Evolutionary conservation across 495 filamentous ascomycete genomes (phyloP).

Genomic region (Hypoxylon crocopeplum): DNA sequence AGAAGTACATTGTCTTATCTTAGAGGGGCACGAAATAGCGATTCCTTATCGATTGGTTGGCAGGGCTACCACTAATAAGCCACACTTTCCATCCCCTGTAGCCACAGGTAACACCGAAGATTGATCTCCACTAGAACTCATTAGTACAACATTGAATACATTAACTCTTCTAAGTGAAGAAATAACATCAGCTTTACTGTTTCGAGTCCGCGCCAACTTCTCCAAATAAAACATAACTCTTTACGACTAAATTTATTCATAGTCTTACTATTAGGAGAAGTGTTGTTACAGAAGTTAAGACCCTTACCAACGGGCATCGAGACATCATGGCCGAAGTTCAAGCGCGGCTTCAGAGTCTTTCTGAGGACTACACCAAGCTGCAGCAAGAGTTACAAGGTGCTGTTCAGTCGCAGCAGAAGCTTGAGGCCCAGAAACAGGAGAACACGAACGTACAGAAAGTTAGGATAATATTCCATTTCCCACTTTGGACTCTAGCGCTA

Average conservation of each 20-base stretch:
- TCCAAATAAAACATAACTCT: no score
- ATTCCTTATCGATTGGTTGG: slow-evolving; percentile 31
- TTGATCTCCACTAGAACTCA: no score
- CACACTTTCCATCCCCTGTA: slow-evolving; percentile 7
- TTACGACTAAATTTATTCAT: no score
- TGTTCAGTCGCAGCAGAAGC: slow-evolving; percentile 84
- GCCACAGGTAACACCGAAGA: slow-evolving; percentile 13
- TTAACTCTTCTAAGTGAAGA: no score
- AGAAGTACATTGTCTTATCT: slow-evolving; percentile 6
- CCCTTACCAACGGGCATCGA: background rate
- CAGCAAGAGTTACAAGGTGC: slow-evolving; percentile 82
- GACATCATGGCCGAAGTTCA: slow-evolving; percentile 57
- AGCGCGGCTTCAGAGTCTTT: slow-evolving; percentile 74
- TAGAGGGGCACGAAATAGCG: slow-evolving; percentile 28
- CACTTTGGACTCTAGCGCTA: slow-evolving; percentile 8
- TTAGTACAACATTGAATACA: no score
- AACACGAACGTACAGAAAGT: slow-evolving; percentile 88
- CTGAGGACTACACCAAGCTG: slow-evolving; percentile 85
- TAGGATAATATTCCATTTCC: background rate
- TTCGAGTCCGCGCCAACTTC: no score
- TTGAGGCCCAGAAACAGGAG: slow-evolving; percentile 93
- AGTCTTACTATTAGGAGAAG: no score
- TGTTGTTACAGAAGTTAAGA: no score
- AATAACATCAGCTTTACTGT: no score
- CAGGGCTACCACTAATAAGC: slow-evolving; percentile 22